phyloP scores from a whole-genome alignment of 2,329 filamentous ascomycete species.

The Talaromyces sp. region DNA sequence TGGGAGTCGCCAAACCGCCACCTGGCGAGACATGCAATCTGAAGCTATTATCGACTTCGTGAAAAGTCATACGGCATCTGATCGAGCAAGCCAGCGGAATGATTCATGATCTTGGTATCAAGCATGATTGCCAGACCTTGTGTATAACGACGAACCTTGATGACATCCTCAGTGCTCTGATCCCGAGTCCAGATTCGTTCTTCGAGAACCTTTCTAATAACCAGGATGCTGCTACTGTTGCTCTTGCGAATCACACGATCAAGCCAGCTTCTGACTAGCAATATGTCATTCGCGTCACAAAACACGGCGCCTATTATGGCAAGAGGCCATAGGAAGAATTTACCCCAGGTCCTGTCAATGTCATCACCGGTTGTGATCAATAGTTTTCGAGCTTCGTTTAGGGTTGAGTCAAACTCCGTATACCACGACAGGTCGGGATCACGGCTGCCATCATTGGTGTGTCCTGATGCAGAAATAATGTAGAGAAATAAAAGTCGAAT shows the following conservation, averaged over 20 bases:
- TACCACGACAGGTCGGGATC: background rate
- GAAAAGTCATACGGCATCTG: background rate
- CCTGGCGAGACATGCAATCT: background rate
- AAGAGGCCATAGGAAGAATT: slow-evolving; percentile 19
- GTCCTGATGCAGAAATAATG: background rate
- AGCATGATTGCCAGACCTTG: slow-evolving; percentile 14
- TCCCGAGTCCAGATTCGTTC: slow-evolving; percentile 5
- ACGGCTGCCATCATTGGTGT: background rate
- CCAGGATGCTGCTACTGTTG: slow-evolving; percentile 5
- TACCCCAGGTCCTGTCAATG: slow-evolving; percentile 16
- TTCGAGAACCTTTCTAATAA: slow-evolving; percentile 17
- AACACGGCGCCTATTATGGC: slow-evolving; percentile 17
- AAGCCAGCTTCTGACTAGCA: slow-evolving; percentile 14
- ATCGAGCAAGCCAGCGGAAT: background rate
- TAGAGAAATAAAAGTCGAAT: slow-evolving; percentile 18
- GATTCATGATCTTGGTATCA: slow-evolving; percentile 14
- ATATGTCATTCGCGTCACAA: slow-evolving; percentile 1
- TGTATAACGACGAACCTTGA: background rate
- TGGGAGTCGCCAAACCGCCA: background rate
- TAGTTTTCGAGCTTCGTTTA: slow-evolving; percentile 8
- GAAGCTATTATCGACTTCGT: background rate
- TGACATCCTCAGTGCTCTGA: background rate
- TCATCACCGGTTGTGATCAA: slow-evolving; percentile 14
- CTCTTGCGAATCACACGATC: slow-evolving; percentile 16
- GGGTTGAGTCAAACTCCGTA: slow-evolving; percentile 1